Evolutionary conservation across 2,329 filamentous ascomycete species (phyloP).

Genomic region (Neonectria coccinea): DNA sequence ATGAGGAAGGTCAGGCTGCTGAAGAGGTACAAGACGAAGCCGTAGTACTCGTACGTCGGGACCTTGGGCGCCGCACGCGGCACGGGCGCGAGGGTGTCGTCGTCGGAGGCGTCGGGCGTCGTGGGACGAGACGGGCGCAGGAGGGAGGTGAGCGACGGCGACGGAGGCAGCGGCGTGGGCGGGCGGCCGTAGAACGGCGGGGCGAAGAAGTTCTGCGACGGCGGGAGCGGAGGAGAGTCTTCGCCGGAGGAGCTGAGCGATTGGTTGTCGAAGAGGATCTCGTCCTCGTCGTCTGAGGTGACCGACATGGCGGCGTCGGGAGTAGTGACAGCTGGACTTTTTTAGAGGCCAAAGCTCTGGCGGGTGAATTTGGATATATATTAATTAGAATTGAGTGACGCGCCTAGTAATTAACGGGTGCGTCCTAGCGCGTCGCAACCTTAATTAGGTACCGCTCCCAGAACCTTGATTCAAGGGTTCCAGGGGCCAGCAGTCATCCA

Average conservation of each 20-base stretch:
- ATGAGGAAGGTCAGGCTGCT: slow-evolving; percentile 83
- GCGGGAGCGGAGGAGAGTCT: slow-evolving; percentile 57
- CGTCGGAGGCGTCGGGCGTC: slow-evolving; percentile 91
- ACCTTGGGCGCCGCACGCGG: slow-evolving; percentile 91
- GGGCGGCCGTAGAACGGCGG: slow-evolving; percentile 98
- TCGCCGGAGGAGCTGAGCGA: slow-evolving; percentile 50
- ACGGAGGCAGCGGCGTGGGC: slow-evolving; percentile 93
- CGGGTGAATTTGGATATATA: slow-evolving; percentile 21
- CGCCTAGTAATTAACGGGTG: slow-evolving; percentile 9
- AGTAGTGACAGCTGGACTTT: neutral
- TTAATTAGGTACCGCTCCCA: slow-evolving; percentile 16
- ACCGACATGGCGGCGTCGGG: slow-evolving; percentile 45
- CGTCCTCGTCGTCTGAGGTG: slow-evolving; percentile 53
- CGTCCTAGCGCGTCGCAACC: slow-evolving; percentile 27
- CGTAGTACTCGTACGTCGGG: slow-evolving; percentile 99
- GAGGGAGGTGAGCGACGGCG: slow-evolving; percentile 90
- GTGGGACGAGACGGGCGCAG: slow-evolving; percentile 91
- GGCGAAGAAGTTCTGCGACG: slow-evolving; percentile 68
- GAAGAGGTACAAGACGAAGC: slow-evolving; percentile 95
- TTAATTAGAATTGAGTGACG: slow-evolving; percentile 28
- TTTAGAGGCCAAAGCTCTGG: slow-evolving; percentile 16
- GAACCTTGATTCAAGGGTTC: slow-evolving; percentile 21
- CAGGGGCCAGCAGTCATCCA: too few species aligned
- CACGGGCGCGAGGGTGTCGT: slow-evolving; percentile 86
- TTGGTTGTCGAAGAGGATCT: slow-evolving; percentile 51